Percentiles rank a stretch among this genome's conserved stretches.
phyloP scores from a whole-genome alignment of 768 basidiomycete genomes.

The Crassisporium funariophilum region DNA sequence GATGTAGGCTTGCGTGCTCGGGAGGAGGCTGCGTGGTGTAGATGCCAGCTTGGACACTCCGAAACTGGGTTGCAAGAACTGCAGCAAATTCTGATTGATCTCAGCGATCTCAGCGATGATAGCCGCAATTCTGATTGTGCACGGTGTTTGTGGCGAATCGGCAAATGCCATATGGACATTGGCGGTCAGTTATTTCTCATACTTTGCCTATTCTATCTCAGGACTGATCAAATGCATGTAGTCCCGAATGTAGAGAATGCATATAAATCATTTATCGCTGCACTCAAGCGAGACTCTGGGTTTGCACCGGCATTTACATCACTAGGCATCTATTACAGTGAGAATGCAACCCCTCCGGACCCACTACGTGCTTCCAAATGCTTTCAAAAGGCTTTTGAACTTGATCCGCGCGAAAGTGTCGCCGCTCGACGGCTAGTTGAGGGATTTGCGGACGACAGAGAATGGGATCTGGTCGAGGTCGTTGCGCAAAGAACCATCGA shows the following conservation, averaged over 20 bases:
- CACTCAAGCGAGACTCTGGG: constrained; percentile 71
- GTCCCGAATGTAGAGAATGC: constrained; percentile 60
- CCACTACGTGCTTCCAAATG: constrained; percentile 88
- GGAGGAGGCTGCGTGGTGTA: constrained; percentile 90
- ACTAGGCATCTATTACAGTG: constrained; percentile 86
- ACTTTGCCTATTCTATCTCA: too few relatives aligned
- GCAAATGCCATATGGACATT: constrained; percentile 71
- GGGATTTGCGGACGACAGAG: constrained; percentile 88
- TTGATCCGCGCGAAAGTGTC: constrained; percentile 85
- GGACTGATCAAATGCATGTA: too few relatives aligned
- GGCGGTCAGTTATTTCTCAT: constrained; percentile 51
- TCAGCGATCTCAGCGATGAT: constrained; percentile 50
- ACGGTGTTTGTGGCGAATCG: constrained; percentile 83
- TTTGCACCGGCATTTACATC: constrained; percentile 95
- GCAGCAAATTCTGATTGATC: constrained; percentile 43
- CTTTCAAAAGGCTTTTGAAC: constrained; percentile 97
- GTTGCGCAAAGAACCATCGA: constrained; percentile 93
- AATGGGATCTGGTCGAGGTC: constrained; percentile 95
- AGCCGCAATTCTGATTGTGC: constrained; percentile 63
- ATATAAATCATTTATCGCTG: constrained; percentile 75
- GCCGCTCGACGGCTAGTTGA: constrained; percentile 85
- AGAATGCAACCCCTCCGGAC: constrained; percentile 71
- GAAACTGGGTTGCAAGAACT: constrained; percentile 51
- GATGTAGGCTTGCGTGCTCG: constrained; percentile 59
- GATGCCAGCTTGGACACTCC: constrained; percentile 50